phyloP scores from a whole-genome alignment of 495 filamentous ascomycete genomes.

The Chaetomium fimeti region DNA sequence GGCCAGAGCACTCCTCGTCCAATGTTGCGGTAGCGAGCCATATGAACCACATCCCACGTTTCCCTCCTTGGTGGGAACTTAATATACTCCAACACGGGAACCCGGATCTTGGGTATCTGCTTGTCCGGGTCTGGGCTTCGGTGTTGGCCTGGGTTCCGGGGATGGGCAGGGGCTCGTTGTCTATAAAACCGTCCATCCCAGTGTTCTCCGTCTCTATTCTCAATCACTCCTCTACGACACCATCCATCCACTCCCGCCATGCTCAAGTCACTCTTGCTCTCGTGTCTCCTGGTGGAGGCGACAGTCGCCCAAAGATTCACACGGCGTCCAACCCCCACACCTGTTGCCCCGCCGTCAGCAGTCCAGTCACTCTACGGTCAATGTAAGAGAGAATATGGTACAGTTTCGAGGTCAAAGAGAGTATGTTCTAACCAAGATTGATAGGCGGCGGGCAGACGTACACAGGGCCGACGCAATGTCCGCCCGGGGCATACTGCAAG shows the following conservation, averaged over 20 bases:
- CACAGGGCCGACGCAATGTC: constrained; percentile 24
- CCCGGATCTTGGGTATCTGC: constrained; percentile 7
- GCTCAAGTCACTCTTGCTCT: constrained; percentile 3
- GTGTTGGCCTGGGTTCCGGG: neutral
- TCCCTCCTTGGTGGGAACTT: neutral
- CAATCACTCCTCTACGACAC: neutral
- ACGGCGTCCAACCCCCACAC: neutral
- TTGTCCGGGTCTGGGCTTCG: neutral
- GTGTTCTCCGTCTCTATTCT: neutral
- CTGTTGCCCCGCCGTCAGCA: neutral
- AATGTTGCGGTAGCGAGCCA: too few species aligned
- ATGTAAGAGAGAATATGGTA: neutral
- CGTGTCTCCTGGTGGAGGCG: neutral
- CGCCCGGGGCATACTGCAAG: constrained; percentile 27
- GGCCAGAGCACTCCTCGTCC: too few species aligned
- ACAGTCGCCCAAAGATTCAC: neutral
- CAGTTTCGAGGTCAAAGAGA: neutral
- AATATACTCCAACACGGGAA: neutral
- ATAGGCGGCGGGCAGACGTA: constrained; percentile 28
- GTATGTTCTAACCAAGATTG: neutral
- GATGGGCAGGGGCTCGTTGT: neutral
- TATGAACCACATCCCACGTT: neutral
- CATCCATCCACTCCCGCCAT: neutral
- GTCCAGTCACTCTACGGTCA: constrained; percentile 1
- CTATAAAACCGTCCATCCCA: neutral